Conservation (phyloP, 2,329 filamentous ascomycete species). For the Penicillium sp. region DNA sequence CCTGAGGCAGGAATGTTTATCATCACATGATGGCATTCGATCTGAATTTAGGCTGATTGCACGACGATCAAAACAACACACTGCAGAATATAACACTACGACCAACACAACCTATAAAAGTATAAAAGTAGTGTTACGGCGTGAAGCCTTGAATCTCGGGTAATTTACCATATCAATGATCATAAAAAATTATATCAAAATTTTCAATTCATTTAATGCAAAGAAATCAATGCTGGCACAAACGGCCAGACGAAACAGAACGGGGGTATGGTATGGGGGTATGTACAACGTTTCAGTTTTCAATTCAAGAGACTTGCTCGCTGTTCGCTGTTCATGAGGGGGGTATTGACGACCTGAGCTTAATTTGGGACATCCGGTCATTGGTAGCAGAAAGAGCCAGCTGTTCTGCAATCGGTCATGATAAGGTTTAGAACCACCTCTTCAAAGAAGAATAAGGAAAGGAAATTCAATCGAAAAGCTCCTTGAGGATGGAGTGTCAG, state of each 20-base stretch:
- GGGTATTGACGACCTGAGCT: constrained; percentile 18
- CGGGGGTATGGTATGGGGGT: not conserved
- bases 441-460: not conserved
- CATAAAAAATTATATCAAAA: not conserved
- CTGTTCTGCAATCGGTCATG: constrained; percentile 34
- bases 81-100: not conserved
- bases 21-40: constrained; percentile 9
- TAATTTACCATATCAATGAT: not conserved
- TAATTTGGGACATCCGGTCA: constrained; percentile 25
- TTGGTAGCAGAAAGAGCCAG: constrained; percentile 37
- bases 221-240: not conserved
- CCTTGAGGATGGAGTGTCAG: constrained; percentile 12
- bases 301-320: constrained; percentile 21
- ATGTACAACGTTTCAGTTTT: constrained; percentile 12
- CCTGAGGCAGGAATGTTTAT: constrained; percentile 11
- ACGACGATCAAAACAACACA: not conserved
- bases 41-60: not conserved
- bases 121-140: not conserved
- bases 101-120: not conserved
- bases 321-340: constrained; percentile 27
- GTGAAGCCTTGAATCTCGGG: not conserved
- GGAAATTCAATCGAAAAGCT: not conserved
- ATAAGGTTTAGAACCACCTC: constrained; percentile 11
- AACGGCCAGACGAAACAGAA: not conserved
- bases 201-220: not conserved